phyloP scores from a whole-genome alignment of 139 green algal genomes.

The Pedinophyceae sp. region DNA sequence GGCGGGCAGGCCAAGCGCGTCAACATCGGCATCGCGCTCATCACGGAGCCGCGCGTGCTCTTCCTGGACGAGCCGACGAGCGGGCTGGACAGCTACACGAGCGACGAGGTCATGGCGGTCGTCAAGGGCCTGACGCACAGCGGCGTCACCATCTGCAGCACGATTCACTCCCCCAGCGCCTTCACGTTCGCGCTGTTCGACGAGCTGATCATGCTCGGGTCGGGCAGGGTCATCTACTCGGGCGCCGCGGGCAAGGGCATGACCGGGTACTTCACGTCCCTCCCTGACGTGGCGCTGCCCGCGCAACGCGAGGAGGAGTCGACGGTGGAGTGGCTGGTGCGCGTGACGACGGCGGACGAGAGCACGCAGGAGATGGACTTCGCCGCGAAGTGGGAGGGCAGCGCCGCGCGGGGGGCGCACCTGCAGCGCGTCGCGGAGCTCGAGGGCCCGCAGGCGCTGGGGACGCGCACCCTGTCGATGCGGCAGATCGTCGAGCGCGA shows the following conservation, averaged over 20 bases:
- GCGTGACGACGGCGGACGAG: background rate
- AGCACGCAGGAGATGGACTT: background rate
- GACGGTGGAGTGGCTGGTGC: background rate
- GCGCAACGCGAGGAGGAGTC: no score
- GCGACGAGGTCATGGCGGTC: slow-evolving; percentile 3
- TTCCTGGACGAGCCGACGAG: slow-evolving; percentile 15
- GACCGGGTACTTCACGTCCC: background rate
- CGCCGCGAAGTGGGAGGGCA: background rate
- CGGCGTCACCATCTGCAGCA: background rate
- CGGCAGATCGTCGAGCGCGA: no score
- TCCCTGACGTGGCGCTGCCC: no score
- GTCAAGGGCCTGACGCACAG: slow-evolving; percentile 1
- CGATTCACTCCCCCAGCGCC: slow-evolving; percentile 2
- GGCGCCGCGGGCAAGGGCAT: background rate
- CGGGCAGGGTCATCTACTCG: background rate
- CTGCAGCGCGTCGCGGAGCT: no score
- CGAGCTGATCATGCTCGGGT: background rate
- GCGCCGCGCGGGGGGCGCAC: no score
- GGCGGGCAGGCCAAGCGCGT: slow-evolving; percentile 17
- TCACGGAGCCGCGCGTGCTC: slow-evolving; percentile 10
- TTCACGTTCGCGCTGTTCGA: slow-evolving; percentile 3
- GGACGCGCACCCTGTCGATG: no score
- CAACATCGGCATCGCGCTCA: slow-evolving; percentile 15
- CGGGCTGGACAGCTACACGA: slow-evolving; percentile 1
- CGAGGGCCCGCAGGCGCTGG: no score